Percentiles rank a stretch among this genome's conserved stretches.
phyloP scores from a whole-genome alignment of 495 filamentous ascomycete genomes.

The Xylaria sp. region DNA sequence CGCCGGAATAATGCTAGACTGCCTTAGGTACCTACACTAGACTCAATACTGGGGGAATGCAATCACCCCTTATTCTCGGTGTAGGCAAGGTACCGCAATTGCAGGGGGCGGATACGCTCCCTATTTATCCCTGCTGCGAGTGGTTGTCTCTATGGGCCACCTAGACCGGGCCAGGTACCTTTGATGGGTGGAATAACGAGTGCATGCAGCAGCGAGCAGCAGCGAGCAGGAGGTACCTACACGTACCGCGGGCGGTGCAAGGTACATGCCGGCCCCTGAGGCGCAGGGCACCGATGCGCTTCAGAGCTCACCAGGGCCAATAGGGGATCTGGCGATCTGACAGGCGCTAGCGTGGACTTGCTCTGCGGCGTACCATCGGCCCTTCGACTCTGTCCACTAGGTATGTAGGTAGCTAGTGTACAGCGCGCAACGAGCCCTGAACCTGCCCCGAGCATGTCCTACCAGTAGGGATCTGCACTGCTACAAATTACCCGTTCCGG shows the following conservation, averaged over 20 bases:
- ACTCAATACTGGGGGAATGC: neutral
- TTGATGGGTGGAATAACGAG: neutral
- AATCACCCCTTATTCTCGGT: slow-evolving; percentile 19
- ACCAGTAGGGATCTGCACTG: slow-evolving; percentile 13
- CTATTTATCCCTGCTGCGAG: neutral
- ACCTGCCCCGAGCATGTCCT: neutral
- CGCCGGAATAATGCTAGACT: neutral
- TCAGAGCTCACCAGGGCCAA: slow-evolving; percentile 12
- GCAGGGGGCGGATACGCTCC: slow-evolving; percentile 8
- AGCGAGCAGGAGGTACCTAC: neutral
- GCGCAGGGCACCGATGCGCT: neutral
- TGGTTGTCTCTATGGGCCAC: too few relatives aligned
- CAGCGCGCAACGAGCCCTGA: slow-evolving; percentile 4
- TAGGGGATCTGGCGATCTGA: slow-evolving; percentile 18
- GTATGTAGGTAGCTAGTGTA: too few relatives aligned
- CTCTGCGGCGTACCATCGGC: slow-evolving; percentile 21
- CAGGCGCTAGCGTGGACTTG: neutral
- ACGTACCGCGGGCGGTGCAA: too few relatives aligned
- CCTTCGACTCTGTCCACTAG: too few relatives aligned
- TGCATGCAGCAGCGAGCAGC: neutral
- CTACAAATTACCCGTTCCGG: slow-evolving; percentile 25
- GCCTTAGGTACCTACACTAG: too few relatives aligned
- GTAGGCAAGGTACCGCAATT: neutral
- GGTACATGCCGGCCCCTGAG: slow-evolving; percentile 3
- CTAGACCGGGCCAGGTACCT: neutral